Conservation (phyloP, 768 basidiomycete species). For the Udeniomyces megalosporus region DNA sequence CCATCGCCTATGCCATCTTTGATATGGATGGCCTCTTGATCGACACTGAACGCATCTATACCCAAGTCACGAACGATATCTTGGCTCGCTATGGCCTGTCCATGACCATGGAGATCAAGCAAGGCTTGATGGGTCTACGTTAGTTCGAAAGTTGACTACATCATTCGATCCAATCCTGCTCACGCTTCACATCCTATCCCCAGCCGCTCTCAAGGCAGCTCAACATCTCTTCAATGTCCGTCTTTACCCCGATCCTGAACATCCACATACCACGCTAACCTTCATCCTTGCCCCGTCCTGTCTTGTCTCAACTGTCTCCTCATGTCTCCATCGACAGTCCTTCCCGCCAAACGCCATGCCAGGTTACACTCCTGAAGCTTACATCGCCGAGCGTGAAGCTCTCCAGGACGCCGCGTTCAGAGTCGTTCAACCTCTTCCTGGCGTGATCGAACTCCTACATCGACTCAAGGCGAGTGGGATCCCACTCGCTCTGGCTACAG, state of each 20-base stretch:
- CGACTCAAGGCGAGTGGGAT: constrained; percentile 53
- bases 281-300: too few relatives aligned
- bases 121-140: constrained; percentile 76
- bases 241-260: not conserved
- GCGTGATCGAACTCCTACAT: constrained; percentile 47
- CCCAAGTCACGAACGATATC: constrained; percentile 42
- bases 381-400: constrained; percentile 40
- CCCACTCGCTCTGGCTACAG: constrained; percentile 69
- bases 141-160: too few relatives aligned
- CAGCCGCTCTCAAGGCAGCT: too few relatives aligned
- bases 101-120: constrained; percentile 76
- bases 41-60: constrained; percentile 13
- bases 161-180: not conserved
- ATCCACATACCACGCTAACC: too few relatives aligned
- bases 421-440: constrained; percentile 54
- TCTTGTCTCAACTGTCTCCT: too few relatives aligned
- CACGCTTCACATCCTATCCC: not conserved
- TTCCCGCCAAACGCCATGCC: constrained; percentile 60
- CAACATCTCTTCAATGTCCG: not conserved
- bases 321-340: constrained; percentile 41
- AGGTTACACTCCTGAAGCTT: constrained; percentile 38
- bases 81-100: constrained; percentile 52
- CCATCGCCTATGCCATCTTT: constrained; percentile 10
- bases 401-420: constrained; percentile 55
- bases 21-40: constrained; percentile 16